phyloP scores from a whole-genome alignment of 202 grass and related monocot genomes.

The Digitaria exilis region DNA sequence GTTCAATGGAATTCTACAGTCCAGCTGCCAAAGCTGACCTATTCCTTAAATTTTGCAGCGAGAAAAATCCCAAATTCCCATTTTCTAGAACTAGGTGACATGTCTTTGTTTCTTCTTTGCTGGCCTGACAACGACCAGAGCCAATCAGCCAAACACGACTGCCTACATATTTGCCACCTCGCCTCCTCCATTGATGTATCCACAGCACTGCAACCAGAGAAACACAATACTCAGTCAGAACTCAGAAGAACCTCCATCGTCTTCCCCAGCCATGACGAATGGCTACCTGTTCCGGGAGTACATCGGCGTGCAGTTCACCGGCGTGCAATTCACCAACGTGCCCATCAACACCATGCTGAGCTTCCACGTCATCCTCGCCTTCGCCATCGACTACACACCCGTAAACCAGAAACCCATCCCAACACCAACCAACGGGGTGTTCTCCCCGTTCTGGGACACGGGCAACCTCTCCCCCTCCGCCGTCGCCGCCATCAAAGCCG shows the following conservation, averaged over 20 bases:
- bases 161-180: background rate
- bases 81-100: background rate
- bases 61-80: too few species aligned
- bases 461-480: conserved; percentile 36
- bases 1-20: too few species aligned
- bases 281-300: conserved; percentile 59
- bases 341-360: conserved; percentile 33
- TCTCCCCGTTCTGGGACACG: conserved; percentile 61
- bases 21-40: too few species aligned
- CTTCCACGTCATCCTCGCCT: conserved; percentile 54
- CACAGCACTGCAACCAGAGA: background rate
- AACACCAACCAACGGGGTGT: conserved; percentile 49
- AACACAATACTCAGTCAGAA: too few species aligned
- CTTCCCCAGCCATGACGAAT: conserved; percentile 44
- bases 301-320: conserved; percentile 51
- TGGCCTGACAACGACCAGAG: background rate
- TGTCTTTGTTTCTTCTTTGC: background rate
- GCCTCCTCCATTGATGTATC: background rate
- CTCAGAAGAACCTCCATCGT: too few species aligned
- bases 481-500: conserved; percentile 45
- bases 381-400: conserved; percentile 54
- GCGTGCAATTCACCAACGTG: conserved; percentile 51
- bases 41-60: too few species aligned
- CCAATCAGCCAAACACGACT: background rate
- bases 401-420: background rate